phyloP scores from a whole-genome alignment of 2,329 filamentous ascomycete species.

The Boeremia exigua region DNA sequence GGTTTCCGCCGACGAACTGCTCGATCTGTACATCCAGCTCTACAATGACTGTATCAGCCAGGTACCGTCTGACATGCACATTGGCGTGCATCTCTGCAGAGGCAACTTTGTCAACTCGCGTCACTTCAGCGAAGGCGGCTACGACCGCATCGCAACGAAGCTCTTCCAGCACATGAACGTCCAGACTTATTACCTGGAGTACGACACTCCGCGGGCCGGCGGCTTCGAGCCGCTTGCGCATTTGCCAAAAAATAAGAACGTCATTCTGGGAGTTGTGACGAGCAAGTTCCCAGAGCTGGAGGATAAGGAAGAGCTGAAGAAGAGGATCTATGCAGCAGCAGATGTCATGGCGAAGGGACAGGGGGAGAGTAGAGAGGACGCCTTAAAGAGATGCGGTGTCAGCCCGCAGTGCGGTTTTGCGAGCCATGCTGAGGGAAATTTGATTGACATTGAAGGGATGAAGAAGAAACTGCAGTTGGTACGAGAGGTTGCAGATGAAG shows the following conservation, averaged over 20 bases:
- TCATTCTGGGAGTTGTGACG: constrained; percentile 52
- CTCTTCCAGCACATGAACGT: constrained; percentile 39
- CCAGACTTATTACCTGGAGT: constrained; percentile 45
- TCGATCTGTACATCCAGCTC: constrained; percentile 74
- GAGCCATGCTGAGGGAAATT: constrained; percentile 73
- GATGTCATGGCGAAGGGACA: constrained; percentile 71
- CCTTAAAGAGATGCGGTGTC: constrained; percentile 64
- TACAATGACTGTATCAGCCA: constrained; percentile 73
- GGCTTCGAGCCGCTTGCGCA: constrained; percentile 52
- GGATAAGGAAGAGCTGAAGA: constrained; percentile 51
- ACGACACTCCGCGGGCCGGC: constrained; percentile 53
- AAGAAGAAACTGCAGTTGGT: constrained; percentile 72
- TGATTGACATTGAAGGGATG: constrained; percentile 70
- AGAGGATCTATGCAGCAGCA: constrained; percentile 55
- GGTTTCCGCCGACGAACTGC: constrained; percentile 68
- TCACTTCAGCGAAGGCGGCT: constrained; percentile 53
- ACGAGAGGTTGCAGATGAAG: constrained; percentile 72
- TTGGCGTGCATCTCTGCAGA: constrained; percentile 74
- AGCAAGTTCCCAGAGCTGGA: constrained; percentile 52
- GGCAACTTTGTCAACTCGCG: constrained; percentile 52
- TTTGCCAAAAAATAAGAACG: constrained; percentile 52
- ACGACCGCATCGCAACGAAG: constrained; percentile 50
- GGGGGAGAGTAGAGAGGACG: constrained; percentile 67
- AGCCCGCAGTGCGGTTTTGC: constrained; percentile 53
- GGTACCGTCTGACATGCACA: constrained; percentile 70